Evolutionary conservation across 23 red algal genomes (phyloP), one percentile per base, ranked within the genome.

Genomic region (Cyanidioschyzon merolae): DNA sequence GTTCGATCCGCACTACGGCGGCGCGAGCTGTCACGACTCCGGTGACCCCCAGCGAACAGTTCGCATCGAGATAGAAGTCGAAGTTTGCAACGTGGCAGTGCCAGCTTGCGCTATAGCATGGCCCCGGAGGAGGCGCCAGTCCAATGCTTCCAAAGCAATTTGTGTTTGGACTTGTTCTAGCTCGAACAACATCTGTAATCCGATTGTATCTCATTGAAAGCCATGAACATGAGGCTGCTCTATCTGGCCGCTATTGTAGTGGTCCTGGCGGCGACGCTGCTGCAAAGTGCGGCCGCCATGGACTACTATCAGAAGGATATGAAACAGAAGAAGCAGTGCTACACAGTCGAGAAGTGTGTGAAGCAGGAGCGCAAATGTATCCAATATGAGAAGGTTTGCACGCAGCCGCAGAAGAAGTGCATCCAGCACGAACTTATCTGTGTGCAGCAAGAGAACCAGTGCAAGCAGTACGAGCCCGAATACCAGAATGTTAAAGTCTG

Each of bases 401-500:
- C 32, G 12, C 16, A 15, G 12, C 32, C 63, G 12, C n/a, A 71
- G n/a, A 15, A 71, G 63, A 35, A 32, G 63, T 71, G 63, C 63
- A 25, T 32, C 2, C 63, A 71, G 63, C 32, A 71, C 63, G 63
- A 71, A 27, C 63, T 32, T 32, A 35, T 71, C n/a, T 71, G 63
- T 35, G 63, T 35, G 63, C 12, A 71, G 63, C 63, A 71, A 27
- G 32, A 25, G 63, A 25, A 71, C 21, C 21, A 71, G 32, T 71
- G 63, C 32, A 35, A 25, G 29, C 63, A 71, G 63, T 71, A 27
- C 63, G 63, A 71, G 63, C 63, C 63, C 7, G 16, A 71, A 27
- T 71, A 71, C 63, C 21, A 71, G 29, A 35, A 71, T 27, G 63
- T 71, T 7, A 71, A 71, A 27, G 63, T 71, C n/a, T 71, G 63